Evolutionary conservation across 140 eudicot species (phyloP), one percentile per base, ranked within the genome.

Genomic region (Ambrosia hybrid): DNA sequence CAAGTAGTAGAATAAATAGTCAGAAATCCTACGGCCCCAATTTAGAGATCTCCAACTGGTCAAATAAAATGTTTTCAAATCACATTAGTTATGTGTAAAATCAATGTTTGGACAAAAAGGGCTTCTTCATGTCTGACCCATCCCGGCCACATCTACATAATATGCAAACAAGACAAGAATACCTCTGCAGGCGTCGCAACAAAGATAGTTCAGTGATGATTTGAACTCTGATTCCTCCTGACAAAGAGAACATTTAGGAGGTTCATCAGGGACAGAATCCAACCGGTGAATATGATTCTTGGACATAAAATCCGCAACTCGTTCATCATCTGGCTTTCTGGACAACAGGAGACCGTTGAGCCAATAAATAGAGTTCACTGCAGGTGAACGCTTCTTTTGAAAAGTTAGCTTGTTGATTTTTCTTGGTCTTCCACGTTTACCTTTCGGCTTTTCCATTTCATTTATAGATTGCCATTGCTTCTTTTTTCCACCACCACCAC

Each of bases 101-200:
- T 21, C 26, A 21, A 21, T 21, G 26, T 21, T 21, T 21, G 26
- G 26, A 21, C 26, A 21, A 21, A 21, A 21, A 21, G 26, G 26
- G 26, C 26, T 21, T 21, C 26, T 21, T 21, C 26, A 21, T 21
- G 26, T 21, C 36, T 57, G 9, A 21, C 64, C 37, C 64, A 57
- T 21, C 64, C 61, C 14, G 8, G 9, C 30, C 58, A 61, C 26
- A 5, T 58, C 65, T 30, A 58, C 41, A 58, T 58, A 9, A 58
- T 58, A 30, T 41, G 48, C 36, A 69, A 51, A 52, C 16, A 60
- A 49, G 3, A 61, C 34, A 30, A 67, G 2, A 11, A 34, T 86
- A 94, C 99, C 99, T 91, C 84, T 81, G 73, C 99, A 94, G 56
- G 74, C 61, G 51, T 85, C 92, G 68, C 99, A 94, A 68, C 72